A percentile compares a stretch with the other conserved stretches of the same genome.
Evolutionary conservation across 352 stramenopile species (phyloP).

Genomic region (Globisporangium okanoganense): DNA sequence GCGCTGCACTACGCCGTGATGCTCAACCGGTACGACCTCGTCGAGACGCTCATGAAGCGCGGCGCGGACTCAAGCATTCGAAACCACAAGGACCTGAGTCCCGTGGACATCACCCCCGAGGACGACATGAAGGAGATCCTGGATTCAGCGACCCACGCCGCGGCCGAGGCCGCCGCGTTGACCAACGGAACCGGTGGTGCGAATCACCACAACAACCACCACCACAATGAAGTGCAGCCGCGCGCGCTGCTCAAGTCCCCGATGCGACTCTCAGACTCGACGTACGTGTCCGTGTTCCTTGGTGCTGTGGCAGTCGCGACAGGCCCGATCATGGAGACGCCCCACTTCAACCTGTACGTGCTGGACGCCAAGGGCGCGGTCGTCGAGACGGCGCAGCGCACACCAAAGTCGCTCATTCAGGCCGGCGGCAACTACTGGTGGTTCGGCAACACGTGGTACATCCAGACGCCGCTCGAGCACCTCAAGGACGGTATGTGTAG

Average conservation of each 20-base stretch:
- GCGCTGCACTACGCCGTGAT: conserved; percentile 85
- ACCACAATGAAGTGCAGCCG: conserved; percentile 12
- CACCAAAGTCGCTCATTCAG: conserved; percentile 85
- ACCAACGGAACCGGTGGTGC: conserved; percentile 13
- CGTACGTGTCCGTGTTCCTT: conserved; percentile 85
- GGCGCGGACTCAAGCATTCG: conserved; percentile 69
- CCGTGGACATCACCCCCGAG: conserved; percentile 69
- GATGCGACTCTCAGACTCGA: conserved; percentile 63
- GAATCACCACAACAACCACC: conserved; percentile 22
- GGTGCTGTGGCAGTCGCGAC: conserved; percentile 77
- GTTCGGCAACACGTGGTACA: conserved; percentile 88
- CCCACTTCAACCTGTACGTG: conserved; percentile 85
- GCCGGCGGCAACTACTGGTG: conserved; percentile 85
- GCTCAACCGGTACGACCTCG: conserved; percentile 74
- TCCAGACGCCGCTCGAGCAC: conserved; percentile 82
- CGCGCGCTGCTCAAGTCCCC: conserved; percentile 44
- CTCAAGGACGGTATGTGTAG: conserved; percentile 70
- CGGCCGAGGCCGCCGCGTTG: conserved; percentile 26
- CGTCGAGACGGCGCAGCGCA: conserved; percentile 71
- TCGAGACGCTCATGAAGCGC: conserved; percentile 86
- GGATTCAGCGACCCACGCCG: conserved; percentile 41
- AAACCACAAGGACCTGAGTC: conserved; percentile 65
- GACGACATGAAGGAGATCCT: conserved; percentile 80
- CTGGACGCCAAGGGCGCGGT: conserved; percentile 70
- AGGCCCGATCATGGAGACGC: conserved; percentile 83